These are phyloP conservation scores for Astrephomene gubernaculifera DNA, from an alignment of 139 green algal genomes.

Conservation along the genomic window DNA sequence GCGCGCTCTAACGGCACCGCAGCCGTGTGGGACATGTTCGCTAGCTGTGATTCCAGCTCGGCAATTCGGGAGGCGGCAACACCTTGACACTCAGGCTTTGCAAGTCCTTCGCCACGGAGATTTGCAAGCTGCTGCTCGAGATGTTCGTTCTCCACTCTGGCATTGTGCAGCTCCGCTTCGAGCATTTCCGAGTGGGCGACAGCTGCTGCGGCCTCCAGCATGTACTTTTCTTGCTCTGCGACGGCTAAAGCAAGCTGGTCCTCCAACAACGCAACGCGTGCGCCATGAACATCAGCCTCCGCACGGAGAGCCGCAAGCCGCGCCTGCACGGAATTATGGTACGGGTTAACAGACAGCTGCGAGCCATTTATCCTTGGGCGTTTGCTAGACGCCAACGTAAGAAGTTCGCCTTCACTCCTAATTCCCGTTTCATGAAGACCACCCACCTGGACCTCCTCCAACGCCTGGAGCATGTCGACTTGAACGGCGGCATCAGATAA, in stretches of 20 bases:
- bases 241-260: neutral
- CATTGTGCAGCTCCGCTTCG: neutral
- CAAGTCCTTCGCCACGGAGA: neutral
- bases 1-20: no score
- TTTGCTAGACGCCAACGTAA: no score
- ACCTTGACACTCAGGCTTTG: no score
- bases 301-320: neutral
- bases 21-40: no score
- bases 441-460: no score
- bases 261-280: neutral
- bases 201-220: neutral
- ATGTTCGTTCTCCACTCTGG: neutral
- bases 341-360: no score
- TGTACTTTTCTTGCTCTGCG: neutral
- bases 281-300: neutral
- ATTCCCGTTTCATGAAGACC: no score
- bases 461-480: no score
- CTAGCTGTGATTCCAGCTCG: constrained; percentile 13
- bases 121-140: neutral
- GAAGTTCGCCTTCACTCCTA: no score
- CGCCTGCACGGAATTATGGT: neutral
- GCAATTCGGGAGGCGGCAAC: neutral
- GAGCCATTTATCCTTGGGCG: no score
- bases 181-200: constrained; percentile 7
- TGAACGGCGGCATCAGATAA: no score